phyloP scores from a whole-genome alignment of 352 stramenopile genomes.

The Globisporangium splendens region DNA sequence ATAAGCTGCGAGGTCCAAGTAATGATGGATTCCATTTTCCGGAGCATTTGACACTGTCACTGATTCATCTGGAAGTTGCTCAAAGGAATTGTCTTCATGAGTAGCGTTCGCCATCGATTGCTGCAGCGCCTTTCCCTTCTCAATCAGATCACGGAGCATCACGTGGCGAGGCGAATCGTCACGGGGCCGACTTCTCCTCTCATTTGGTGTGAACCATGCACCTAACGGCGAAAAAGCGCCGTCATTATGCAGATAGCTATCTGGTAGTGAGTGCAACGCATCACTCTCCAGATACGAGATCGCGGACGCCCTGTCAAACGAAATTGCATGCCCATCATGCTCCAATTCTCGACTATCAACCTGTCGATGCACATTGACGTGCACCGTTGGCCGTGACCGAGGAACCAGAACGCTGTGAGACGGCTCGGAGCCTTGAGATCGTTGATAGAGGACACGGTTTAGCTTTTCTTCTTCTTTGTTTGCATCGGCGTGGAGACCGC shows the following conservation, averaged over 20 bases:
- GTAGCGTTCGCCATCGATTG: conserved; percentile 43
- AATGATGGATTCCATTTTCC: neutral
- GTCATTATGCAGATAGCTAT: neutral
- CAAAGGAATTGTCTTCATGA: conserved; percentile 7
- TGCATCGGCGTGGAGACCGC: neutral
- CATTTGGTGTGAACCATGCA: neutral
- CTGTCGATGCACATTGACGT: neutral
- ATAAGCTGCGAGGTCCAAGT: neutral
- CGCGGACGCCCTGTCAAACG: neutral
- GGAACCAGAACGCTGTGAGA: conserved; percentile 3
- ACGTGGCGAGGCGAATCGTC: conserved; percentile 1
- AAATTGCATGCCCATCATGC: neutral
- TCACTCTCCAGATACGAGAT: conserved; percentile 14
- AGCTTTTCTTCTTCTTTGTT: neutral
- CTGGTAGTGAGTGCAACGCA: neutral
- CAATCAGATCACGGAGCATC: conserved; percentile 24
- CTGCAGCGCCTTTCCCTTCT: conserved; percentile 42
- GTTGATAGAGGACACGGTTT: neutral
- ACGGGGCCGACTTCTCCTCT: neutral
- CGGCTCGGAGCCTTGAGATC: neutral
- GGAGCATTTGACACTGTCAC: neutral
- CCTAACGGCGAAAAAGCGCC: neutral
- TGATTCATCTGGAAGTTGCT: neutral
- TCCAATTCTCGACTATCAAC: neutral
- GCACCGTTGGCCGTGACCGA: conserved; percentile 2